Conservation (phyloP, 345 rosid genomes). For the Hevea brasiliensis region DNA sequence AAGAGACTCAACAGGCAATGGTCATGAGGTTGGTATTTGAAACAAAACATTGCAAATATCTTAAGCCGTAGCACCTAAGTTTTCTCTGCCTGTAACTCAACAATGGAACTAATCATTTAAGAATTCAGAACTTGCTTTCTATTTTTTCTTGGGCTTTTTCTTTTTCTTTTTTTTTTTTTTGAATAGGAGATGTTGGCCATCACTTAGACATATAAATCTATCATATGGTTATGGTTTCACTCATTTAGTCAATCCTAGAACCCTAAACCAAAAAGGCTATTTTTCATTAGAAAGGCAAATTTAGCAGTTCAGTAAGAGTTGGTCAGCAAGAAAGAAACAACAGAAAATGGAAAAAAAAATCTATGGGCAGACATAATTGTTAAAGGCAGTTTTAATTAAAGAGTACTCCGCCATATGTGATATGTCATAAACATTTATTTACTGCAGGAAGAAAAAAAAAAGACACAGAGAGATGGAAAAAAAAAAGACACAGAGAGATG, state of each 20-base stretch:
- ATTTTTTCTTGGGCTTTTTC: not conserved
- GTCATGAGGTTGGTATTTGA: slow-evolving; percentile 30
- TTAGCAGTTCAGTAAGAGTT: not conserved
- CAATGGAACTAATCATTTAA: not conserved
- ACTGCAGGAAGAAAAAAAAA: not conserved
- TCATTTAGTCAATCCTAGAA: not conserved
- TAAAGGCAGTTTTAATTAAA: not conserved
- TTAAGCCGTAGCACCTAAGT: not conserved
- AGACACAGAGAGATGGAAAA: not conserved
- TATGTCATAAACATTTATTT: slow-evolving; percentile 18
- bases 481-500: too few species aligned
- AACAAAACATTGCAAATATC: not conserved
- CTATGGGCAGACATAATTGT: not conserved
- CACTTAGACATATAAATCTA: not conserved
- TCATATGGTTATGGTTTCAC: slow-evolving; percentile 6
- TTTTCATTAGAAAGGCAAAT: slow-evolving; percentile 6
- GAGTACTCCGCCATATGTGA: slow-evolving; percentile 3
- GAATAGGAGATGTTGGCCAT: not conserved
- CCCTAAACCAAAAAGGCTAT: not conserved
- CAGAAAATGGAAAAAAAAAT: not conserved
- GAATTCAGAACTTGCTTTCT: not conserved
- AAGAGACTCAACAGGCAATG: slow-evolving; percentile 28
- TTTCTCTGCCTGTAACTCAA: not conserved
- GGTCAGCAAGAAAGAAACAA: not conserved
- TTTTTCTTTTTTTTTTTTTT: not conserved